Evolutionary conservation across 345 rosid genomes (phyloP).

Genomic region (Iberis pinnata): DNA sequence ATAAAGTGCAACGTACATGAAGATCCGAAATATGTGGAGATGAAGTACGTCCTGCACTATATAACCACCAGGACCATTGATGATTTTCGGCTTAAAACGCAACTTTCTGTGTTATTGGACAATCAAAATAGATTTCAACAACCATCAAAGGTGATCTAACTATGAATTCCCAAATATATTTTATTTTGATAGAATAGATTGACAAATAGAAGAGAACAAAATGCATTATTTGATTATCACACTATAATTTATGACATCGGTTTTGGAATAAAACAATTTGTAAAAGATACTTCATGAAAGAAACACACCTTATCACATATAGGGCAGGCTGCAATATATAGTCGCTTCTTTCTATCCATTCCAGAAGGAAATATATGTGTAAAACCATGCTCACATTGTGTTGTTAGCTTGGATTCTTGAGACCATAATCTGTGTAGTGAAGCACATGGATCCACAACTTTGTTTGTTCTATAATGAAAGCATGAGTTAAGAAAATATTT

Average conservation of each 20-base stretch:
- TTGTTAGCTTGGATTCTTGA: slow-evolving; percentile 70
- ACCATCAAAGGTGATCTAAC: slow-evolving; percentile 5
- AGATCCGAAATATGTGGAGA: no score
- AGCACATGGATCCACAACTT: slow-evolving; percentile 1
- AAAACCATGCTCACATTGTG: slow-evolving; percentile 76
- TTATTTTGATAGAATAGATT: neutral
- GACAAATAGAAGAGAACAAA: neutral
- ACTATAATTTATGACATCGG: neutral
- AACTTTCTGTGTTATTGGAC: slow-evolving; percentile 16
- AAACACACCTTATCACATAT: slow-evolving; percentile 74
- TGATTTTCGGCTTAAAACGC: no score
- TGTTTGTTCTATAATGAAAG: neutral
- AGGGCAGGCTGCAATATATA: no score
- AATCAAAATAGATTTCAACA: neutral
- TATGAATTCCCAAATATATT: neutral
- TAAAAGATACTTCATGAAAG: neutral
- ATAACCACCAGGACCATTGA: no score
- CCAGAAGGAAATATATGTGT: slow-evolving; percentile 82
- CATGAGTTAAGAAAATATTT: neutral
- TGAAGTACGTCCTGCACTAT: no score
- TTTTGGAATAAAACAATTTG: neutral
- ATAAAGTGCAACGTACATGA: no score
- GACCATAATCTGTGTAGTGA: slow-evolving; percentile 57
- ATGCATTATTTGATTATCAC: neutral
- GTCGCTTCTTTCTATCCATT: slow-evolving; percentile 93